Evolutionary conservation across 2,329 filamentous ascomycete species (phyloP), one percentile per base, ranked within the genome.

Genomic region (Hymenoscyphus fraxineus): DNA sequence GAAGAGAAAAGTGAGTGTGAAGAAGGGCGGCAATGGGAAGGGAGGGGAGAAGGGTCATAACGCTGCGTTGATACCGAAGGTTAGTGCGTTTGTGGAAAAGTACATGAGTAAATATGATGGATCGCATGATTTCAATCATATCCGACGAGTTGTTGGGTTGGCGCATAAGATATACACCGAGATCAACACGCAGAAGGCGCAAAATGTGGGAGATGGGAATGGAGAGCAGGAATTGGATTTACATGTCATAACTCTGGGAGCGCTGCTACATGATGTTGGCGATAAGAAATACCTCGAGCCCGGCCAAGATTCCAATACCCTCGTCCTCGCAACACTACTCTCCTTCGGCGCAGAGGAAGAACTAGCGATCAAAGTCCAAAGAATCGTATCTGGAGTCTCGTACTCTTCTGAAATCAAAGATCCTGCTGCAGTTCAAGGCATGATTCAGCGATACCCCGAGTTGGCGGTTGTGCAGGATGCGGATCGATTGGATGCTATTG

Each of bases 401-500:
- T 97, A 93, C 79, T 89, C 88, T 1, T 84, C 85, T 69, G 93
- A 97, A 77, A 80, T 85, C 62, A 85, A 85, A 71, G 82, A 93
- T 72, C 88, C 89, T 0, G 78, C 77, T 6, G 77, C 78, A 13
- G 87, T 92, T 9, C 77, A 77, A 32, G 77, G 78, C 1, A 80
- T 93, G 38, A 80, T 96, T 16, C 75, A 76, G 9, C 75, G 78
- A 40, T 82, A 91, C 75, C 92, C 91, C 0, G 92, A 96, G 77
- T 80, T 96, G 39, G 93, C 86, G 0, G 85, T 97, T 60, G 93
- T 98, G 47, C 94, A 97, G 78, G 94, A 98, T 76, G 93, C 94
- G 2, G 94, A 98, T 79, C 83, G 94, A 10, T 80, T 98, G n/a
- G 94, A 98, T 78, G 92, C 94, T 4, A 89, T 98, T 64, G 94